These are phyloP conservation scores for Torulaspora quercuum DNA, from an alignment of 805 yeast species.

Conservation along the genomic window DNA sequence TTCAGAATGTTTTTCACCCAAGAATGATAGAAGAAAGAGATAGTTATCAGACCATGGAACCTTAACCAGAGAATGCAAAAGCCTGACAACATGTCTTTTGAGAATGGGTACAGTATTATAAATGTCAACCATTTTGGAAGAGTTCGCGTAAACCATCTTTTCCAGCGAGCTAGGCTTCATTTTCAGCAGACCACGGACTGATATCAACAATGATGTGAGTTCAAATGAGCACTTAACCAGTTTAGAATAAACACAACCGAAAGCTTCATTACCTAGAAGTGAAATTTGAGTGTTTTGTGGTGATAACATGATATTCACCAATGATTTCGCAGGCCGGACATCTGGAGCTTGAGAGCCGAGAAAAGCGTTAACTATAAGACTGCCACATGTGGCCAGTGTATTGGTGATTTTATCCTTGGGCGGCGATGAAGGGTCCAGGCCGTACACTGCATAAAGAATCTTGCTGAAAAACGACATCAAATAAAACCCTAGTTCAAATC, in stretches of 20 bases:
- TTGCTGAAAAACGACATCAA: conserved; percentile 53
- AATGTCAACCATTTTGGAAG: conserved; percentile 55
- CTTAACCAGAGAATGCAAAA: conserved; percentile 55
- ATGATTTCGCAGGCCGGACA: conserved; percentile 38
- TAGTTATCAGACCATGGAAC: conserved; percentile 56
- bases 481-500: conserved; percentile 55
- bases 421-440: conserved; percentile 43
- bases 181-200: conserved; percentile 51
- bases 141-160: conserved; percentile 48
- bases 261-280: conserved; percentile 37
- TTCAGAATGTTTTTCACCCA: conserved; percentile 63
- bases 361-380: conserved; percentile 52
- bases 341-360: conserved; percentile 50
- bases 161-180: conserved; percentile 64
- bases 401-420: conserved; percentile 45
- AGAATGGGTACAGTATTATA: conserved; percentile 50
- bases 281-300: conserved; percentile 17
- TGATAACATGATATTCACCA: conserved; percentile 22
- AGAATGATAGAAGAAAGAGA: conserved; percentile 78
- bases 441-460: conserved; percentile 52
- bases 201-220: conserved; percentile 54
- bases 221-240: conserved; percentile 53
- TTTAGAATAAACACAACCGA: conserved; percentile 17
- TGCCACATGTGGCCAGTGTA: conserved; percentile 51
- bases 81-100: conserved; percentile 49